These are phyloP conservation scores for Sphaerulina populicola DNA, from an alignment of 2,329 filamentous ascomycete genomes.

Conservation along the genomic window DNA sequence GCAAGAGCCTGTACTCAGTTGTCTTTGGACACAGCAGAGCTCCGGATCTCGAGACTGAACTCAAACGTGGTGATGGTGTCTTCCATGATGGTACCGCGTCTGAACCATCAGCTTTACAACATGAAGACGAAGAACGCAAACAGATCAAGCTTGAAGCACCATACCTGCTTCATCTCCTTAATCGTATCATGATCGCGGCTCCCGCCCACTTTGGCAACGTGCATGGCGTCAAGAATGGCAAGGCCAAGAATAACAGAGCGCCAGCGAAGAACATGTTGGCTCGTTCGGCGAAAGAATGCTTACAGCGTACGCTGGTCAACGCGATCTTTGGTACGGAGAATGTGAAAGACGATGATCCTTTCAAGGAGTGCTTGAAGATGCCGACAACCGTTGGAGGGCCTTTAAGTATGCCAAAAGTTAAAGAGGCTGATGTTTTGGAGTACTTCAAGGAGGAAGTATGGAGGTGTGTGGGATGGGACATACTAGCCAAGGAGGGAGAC, in stretches of 20 bases:
- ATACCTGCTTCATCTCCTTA: conserved; percentile 37
- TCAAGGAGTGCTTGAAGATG: conserved; percentile 38
- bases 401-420: conserved; percentile 31
- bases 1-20: conserved; percentile 34
- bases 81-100: conserved; percentile 24
- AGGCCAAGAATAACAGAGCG: conserved; percentile 24
- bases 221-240: conserved; percentile 14
- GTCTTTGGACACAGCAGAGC: conserved; percentile 32
- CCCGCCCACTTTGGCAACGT: conserved; percentile 30
- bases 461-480: conserved; percentile 51
- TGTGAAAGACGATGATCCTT: conserved; percentile 32
- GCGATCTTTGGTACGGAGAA: conserved; percentile 37
- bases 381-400: conserved; percentile 27
- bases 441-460: conserved; percentile 52
- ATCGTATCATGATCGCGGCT: conserved; percentile 35
- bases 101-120: conserved; percentile 1
- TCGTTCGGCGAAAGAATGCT: conserved; percentile 35
- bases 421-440: conserved; percentile 38
- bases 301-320: conserved; percentile 40
- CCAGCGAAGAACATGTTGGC: conserved; percentile 31
- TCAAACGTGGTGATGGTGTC: conserved; percentile 14
- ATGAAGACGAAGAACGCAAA: conserved; percentile 14
- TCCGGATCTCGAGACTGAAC: conserved; percentile 22
- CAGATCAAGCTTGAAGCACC: conserved; percentile 34
- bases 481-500: conserved; percentile 30